Evolutionary conservation across 75 land plant genomes (phyloP).

Genomic region (Gnetum montanum): DNA sequence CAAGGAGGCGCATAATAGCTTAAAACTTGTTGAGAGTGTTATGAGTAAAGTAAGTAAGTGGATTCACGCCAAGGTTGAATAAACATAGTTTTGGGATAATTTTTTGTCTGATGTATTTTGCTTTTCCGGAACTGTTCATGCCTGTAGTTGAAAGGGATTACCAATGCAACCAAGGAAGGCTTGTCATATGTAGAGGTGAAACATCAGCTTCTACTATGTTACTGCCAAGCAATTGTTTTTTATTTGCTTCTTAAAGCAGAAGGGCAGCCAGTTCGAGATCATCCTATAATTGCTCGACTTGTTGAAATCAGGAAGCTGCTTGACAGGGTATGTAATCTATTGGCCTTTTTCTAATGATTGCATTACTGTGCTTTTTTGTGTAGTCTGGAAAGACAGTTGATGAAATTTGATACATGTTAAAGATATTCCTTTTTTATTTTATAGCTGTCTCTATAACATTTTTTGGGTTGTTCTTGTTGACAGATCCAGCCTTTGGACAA

Average conservation of each 20-base stretch:
- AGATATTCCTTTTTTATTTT: too few relatives aligned
- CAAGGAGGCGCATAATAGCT: slow-evolving; percentile 47
- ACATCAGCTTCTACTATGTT: slow-evolving; percentile 47
- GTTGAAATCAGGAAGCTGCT: slow-evolving; percentile 57
- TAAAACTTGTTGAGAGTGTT: slow-evolving; percentile 47
- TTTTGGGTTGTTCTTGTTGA: not conserved
- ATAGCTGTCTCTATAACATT: too few relatives aligned
- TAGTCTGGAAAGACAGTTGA: too few relatives aligned
- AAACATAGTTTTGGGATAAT: not conserved
- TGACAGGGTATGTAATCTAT: slow-evolving; percentile 53
- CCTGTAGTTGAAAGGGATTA: slow-evolving; percentile 35
- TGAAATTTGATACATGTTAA: too few relatives aligned
- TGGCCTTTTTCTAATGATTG: not conserved
- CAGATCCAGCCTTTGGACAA: slow-evolving; percentile 36
- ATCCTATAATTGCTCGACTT: slow-evolving; percentile 73
- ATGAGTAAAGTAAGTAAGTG: slow-evolving; percentile 35
- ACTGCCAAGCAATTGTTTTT: slow-evolving; percentile 70
- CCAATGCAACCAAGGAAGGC: slow-evolving; percentile 28
- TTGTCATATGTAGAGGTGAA: slow-evolving; percentile 70
- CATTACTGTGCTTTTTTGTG: not conserved
- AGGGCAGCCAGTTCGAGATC: slow-evolving; percentile 73
- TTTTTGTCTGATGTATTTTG: not conserved
- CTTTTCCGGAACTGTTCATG: slow-evolving; percentile 2
- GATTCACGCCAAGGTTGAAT: too few relatives aligned
- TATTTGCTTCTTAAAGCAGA: slow-evolving; percentile 80